Evolutionary conservation across 768 basidiomycete species (phyloP), one percentile per base, ranked within the genome.

Genomic region (Ramaria sp.): DNA sequence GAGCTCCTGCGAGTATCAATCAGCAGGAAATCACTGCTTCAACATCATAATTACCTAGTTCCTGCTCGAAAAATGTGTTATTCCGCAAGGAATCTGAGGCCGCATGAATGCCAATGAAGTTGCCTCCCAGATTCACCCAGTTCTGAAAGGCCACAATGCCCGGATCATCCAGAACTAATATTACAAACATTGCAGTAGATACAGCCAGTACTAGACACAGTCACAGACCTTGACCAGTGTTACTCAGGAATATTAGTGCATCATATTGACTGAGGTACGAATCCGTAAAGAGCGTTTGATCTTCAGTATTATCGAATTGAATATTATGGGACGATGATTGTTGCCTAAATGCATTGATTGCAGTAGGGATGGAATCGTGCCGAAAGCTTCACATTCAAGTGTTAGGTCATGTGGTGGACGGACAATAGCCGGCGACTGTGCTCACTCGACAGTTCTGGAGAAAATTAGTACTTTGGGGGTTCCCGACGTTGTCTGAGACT

Each of bases 361-460:
- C 85, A 1, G 80, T 78, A 0, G 86, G 86, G 56, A 89, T 89
- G 3, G 82, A 84, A 59, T 87, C 86, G 63, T 90, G 88, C 58
- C 85, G 72, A 66, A 77, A 90, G 4, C 75, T 52, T 22, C 19
- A 11, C 11, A 24, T 24, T 3, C 11, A 13, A 37, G 13, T 13
- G 34, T 37, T 2, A 37, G 13, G 10, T 37, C 9, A 13, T 2
- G 34, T 37, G 34, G 7, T 33, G 48, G 17, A 19, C 48, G n/a
- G 27, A 30, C 27, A 20, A 12, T 47, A 49, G 6, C 5, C 11
- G 33, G 34, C 31, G 34, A 38, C 7, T 38, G 10, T 39, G 37
- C 51, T 37, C 12, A 52, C 51, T 52, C 51, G 33, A 52, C 51
- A 19, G 51, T 52, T 39, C 51, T 15, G 24, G 51, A 52, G 37